phyloP scores from a whole-genome alignment of 495 filamentous ascomycete species.

The Lophiostoma macrostomum region DNA sequence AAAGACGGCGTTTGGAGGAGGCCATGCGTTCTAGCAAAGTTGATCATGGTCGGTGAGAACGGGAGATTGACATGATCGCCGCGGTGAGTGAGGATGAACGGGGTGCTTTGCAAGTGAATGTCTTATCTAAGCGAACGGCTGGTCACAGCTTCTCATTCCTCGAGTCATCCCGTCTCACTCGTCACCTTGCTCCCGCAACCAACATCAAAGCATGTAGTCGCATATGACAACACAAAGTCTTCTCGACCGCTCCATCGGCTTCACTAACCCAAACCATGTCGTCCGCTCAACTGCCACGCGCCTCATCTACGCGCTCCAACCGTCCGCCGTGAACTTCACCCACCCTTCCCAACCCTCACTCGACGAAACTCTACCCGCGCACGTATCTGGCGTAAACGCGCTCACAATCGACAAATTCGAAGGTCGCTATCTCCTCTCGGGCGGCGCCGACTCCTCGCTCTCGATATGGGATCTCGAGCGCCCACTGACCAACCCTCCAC shows the following conservation, averaged over 20 bases:
- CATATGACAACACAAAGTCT: slow-evolving; percentile 77
- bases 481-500: slow-evolving; percentile 45
- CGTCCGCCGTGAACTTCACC: slow-evolving; percentile 65
- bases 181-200: not conserved
- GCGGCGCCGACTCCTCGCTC: slow-evolving; percentile 74
- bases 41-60: too few relatives aligned
- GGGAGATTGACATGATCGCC: too few relatives aligned
- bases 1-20: slow-evolving; percentile 6
- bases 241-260: slow-evolving; percentile 67
- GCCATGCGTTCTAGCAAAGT: not conserved
- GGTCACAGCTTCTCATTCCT: slow-evolving; percentile 12
- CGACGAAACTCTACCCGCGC: slow-evolving; percentile 50
- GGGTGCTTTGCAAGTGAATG: too few relatives aligned
- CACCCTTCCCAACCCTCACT: slow-evolving; percentile 36
- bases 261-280: slow-evolving; percentile 53
- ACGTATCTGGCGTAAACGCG: slow-evolving; percentile 72
- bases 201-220: slow-evolving; percentile 23
- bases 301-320: slow-evolving; percentile 59
- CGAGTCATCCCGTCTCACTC: not conserved
- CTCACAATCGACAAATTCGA: slow-evolving; percentile 74
- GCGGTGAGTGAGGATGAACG: too few relatives aligned
- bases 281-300: slow-evolving; percentile 61
- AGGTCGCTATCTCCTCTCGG: slow-evolving; percentile 75
- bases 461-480: slow-evolving; percentile 78
- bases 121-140: slow-evolving; percentile 9